Evolutionary conservation across 768 basidiomycete species (phyloP).

Genomic region (Auricularia sp.): DNA sequence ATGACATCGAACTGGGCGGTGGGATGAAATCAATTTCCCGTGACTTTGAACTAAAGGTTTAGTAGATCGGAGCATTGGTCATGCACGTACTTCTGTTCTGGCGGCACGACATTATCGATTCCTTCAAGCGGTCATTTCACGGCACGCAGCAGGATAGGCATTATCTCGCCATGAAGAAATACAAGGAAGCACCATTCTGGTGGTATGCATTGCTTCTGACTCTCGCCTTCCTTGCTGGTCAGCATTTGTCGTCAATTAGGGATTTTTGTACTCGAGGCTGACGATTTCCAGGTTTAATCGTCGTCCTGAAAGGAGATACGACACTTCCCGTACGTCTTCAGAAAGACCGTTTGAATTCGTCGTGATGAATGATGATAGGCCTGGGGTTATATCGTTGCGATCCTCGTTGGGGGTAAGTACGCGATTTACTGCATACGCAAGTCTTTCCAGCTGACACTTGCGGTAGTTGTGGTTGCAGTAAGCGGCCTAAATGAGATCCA

Average conservation of each 20-base stretch:
- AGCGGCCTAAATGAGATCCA: neutral
- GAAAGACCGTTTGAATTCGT: neutral
- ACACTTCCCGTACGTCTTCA: constrained; percentile 32
- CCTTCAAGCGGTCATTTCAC: constrained; percentile 28
- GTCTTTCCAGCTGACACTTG: neutral
- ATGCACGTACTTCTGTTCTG: constrained; percentile 49
- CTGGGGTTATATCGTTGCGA: constrained; percentile 52
- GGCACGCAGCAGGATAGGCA: neutral
- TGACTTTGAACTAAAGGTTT: constrained; percentile 6
- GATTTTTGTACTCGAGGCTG: neutral
- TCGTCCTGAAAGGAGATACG: constrained; percentile 49
- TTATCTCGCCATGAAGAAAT: constrained; percentile 39
- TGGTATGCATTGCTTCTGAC: constrained; percentile 45
- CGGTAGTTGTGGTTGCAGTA: constrained; percentile 7
- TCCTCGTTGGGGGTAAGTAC: constrained; percentile 39
- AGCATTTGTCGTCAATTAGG: constrained; percentile 4
- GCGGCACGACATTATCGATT: constrained; percentile 39
- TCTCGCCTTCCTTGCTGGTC: constrained; percentile 48
- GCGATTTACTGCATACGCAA: neutral
- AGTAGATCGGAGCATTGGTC: constrained; percentile 49
- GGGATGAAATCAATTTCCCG: constrained; percentile 14
- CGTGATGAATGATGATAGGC: constrained; percentile 14
- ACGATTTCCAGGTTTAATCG: constrained; percentile 38
- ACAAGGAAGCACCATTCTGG: constrained; percentile 51
- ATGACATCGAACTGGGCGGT: constrained; percentile 29